Evolutionary conservation across 768 basidiomycete genomes (phyloP).

Genomic region (Boletus vinaceobasis): DNA sequence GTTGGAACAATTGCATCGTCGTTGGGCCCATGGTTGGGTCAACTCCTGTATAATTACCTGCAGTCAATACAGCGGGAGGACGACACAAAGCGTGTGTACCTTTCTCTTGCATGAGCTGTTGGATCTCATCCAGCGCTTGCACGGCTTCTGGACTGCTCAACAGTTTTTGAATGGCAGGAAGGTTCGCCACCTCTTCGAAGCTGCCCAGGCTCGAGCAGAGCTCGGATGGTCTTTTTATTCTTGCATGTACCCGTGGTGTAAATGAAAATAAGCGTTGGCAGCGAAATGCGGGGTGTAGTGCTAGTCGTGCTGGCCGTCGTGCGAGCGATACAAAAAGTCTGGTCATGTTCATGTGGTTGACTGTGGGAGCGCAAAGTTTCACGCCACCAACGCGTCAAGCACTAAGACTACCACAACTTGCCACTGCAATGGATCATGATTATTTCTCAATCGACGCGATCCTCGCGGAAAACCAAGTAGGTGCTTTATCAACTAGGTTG

Average conservation of each 20-base stretch:
- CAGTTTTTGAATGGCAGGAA: conserved; percentile 46
- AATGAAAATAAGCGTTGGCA: conserved; percentile 29
- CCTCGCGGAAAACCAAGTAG: conserved; percentile 85
- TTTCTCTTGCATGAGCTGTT: conserved; percentile 43
- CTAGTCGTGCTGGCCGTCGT: conserved; percentile 16
- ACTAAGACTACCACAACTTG: not conserved
- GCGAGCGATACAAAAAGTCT: conserved; percentile 13
- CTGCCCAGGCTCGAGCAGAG: conserved; percentile 35
- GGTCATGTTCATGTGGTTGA: conserved; percentile 22
- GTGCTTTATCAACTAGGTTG: not conserved
- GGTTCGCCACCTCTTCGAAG: conserved; percentile 39
- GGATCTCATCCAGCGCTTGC: conserved; percentile 44
- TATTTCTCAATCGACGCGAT: conserved; percentile 93
- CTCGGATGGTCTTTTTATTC: conserved; percentile 28
- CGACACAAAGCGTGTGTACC: conserved; percentile 32
- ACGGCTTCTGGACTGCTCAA: conserved; percentile 49
- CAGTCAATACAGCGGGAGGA: not conserved
- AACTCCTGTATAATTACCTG: conserved; percentile 37
- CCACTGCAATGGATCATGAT: conserved; percentile 70
- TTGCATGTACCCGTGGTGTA: conserved; percentile 29
- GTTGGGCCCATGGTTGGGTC: conserved; percentile 48
- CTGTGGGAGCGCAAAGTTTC: not conserved
- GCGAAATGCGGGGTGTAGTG: conserved; percentile 4
- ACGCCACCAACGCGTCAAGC: conserved; percentile 23
- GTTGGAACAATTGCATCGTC: conserved; percentile 50